Base-by-base conservation (phyloP, 1,139 yeast species). In the Hemisphaericaspora xylanilytica region DNA sequence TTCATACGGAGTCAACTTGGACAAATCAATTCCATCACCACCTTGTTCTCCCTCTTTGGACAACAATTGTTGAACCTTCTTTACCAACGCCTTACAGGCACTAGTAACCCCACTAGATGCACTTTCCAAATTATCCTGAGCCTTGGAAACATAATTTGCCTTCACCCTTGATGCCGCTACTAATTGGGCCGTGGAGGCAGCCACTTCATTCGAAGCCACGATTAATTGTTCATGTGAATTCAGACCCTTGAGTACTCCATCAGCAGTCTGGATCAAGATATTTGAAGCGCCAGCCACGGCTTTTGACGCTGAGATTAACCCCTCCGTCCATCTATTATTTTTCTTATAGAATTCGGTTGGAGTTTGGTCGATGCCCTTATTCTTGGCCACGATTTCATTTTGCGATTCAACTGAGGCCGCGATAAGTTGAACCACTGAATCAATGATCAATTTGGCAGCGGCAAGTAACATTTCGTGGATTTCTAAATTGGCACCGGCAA, bases 301-400 rank as follows among this genome's bases (percentile, higher is more conserved):
- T 52, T 85, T 84, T 2, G 96, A 88, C 11, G 96, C 96, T 47
- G 95, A 85, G 30, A 89, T 81, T 41, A 88, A 78, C 27, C 97
- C 97, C 61, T 89, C 96, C 0, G 96, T 87, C 97, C 97, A 88
- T 54, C 95, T 75, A 58, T 82, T 88, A 58, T 89, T 87, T 62
- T 86, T 87, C 58, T 84, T 86, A 65, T 89, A 89, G 57, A 84
- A 89, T 30, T 86, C 88, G 3, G 88, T 80, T 42, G 80, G 71
- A 2, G 88, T 70, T 39, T 76, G 80, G 1, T 78, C 60, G 5
- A 12, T 15, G 5, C 94, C 94, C 48, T 73, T 73, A 28, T 89
- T 88, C 47, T 76, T 76, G 34, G 78, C 73, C 5, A 86, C 95
- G 57, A 88, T 87, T 60, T 88, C 96, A 42, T 77, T 68, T 60